phyloP scores from a whole-genome alignment of 1,139 yeast genomes.

The Taphrina communis region DNA sequence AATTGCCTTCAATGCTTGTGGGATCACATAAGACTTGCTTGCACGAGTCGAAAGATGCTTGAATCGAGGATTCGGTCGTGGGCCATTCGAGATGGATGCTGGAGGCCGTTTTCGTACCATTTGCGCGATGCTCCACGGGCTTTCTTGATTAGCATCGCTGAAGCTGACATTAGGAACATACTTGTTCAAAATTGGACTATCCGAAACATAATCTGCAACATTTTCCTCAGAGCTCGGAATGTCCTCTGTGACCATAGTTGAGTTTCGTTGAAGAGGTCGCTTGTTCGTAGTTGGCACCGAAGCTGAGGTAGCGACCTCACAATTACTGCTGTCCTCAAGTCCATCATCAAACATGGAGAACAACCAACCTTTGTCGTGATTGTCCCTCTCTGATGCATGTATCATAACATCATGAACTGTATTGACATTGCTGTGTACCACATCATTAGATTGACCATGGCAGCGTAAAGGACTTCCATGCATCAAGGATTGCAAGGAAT shows the following conservation, averaged over 20 bases:
- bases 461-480: slow-evolving; percentile 8
- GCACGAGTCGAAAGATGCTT: too few species aligned
- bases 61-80: too few species aligned
- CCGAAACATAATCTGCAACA: slow-evolving; percentile 14
- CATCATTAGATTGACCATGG: background rate
- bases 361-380: background rate
- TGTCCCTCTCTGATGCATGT: too few species aligned
- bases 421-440: too few species aligned
- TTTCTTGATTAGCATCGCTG: background rate
- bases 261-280: background rate
- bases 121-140: slow-evolving; percentile 25
- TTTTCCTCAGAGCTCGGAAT: background rate
- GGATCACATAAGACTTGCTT: too few species aligned
- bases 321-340: background rate
- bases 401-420: too few species aligned
- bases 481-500: background rate
- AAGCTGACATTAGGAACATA: background rate
- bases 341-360: slow-evolving; percentile 26
- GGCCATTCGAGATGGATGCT: too few species aligned
- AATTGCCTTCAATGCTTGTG: too few species aligned
- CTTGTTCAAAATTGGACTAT: slow-evolving; percentile 7
- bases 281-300: background rate
- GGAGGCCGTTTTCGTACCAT: background rate
- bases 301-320: background rate
- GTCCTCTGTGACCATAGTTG: background rate